These are phyloP conservation scores for Meyerozyma smithsonii DNA, from an alignment of 1,139 yeast genomes.

Conservation along the genomic window DNA sequence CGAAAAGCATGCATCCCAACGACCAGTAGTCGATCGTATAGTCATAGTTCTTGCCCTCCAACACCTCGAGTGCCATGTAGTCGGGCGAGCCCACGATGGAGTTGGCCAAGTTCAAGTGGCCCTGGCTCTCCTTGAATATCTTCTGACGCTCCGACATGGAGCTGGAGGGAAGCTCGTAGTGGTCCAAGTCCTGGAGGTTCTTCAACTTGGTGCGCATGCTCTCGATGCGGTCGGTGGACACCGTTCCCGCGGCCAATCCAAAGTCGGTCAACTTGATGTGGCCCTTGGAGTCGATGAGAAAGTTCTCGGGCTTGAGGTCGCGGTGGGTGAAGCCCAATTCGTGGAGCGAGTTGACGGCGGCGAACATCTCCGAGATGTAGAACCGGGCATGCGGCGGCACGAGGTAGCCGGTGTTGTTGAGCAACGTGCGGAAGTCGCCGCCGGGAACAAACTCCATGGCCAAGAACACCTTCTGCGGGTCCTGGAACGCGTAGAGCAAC, in stretches of 20 bases:
- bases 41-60: conserved; percentile 90
- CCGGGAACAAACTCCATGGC: conserved; percentile 99
- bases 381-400: conserved; percentile 95
- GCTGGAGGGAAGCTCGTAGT: conserved; percentile 67
- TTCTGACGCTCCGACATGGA: conserved; percentile 85
- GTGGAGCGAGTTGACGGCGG: conserved; percentile 89
- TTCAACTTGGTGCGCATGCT: conserved; percentile 85
- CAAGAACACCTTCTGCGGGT: conserved; percentile 78
- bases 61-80: conserved; percentile 96
- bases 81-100: conserved; percentile 98
- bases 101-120: conserved; percentile 69
- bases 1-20: conserved; percentile 90
- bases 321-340: conserved; percentile 95
- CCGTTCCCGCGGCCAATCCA: conserved; percentile 96
- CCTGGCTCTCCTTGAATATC: conserved; percentile 72
- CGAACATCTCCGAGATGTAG: conserved; percentile 93
- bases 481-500: conserved; percentile 92
- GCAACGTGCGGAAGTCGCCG: conserved; percentile 92
- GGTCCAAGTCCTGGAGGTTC: conserved; percentile 65
- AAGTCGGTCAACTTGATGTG: conserved; percentile 96
- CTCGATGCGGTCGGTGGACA: conserved; percentile 89
- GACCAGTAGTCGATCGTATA: conserved; percentile 99
- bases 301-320: conserved; percentile 96
- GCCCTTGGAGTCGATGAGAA: conserved; percentile 88
- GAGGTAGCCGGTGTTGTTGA: conserved; percentile 87